These are phyloP conservation scores for Pseudonitzschia delicatissima DNA, from an alignment of 108 stramenopile species.

Conservation along the genomic window DNA sequence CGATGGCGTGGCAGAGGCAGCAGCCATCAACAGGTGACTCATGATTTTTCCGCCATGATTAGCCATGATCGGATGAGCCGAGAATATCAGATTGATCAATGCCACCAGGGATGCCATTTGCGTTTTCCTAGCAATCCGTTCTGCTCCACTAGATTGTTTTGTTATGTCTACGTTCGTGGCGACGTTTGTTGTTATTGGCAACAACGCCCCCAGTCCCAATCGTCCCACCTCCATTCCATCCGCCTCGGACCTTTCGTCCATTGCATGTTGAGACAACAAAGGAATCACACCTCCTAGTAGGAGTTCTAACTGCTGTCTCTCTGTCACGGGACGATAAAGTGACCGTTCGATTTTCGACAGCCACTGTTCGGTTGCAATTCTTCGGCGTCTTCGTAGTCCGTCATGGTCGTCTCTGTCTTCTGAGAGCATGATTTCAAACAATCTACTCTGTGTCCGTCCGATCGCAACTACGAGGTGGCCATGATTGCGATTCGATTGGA, in stretches of 20 bases:
- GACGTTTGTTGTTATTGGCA: constrained; percentile 38
- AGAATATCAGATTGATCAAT: constrained; percentile 52
- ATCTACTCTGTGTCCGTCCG: constrained; percentile 1
- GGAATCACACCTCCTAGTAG: constrained; percentile 60
- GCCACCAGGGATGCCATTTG: constrained; percentile 37
- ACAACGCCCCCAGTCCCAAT: constrained; percentile 49
- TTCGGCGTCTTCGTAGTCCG: not conserved
- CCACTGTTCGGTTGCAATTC: not conserved
- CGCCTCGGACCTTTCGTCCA: constrained; percentile 21
- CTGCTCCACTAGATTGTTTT: not conserved
- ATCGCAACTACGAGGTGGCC: not conserved
- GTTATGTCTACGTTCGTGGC: not conserved
- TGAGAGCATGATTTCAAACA: not conserved
- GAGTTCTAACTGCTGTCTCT: constrained; percentile 13
- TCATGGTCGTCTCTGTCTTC: not conserved
- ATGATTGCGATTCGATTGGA: not conserved
- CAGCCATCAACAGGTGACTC: constrained; percentile 36
- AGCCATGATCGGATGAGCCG: constrained; percentile 61
- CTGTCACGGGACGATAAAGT: constrained; percentile 4
- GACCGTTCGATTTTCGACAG: not conserved
- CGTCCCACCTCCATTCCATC: constrained; percentile 61
- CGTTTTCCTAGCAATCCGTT: constrained; percentile 5
- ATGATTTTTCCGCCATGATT: constrained; percentile 68
- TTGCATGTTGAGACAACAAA: constrained; percentile 39
- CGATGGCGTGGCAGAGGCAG: constrained; percentile 17